phyloP scores from a whole-genome alignment of 345 rosid genomes.

The Gossypium raimondii region DNA sequence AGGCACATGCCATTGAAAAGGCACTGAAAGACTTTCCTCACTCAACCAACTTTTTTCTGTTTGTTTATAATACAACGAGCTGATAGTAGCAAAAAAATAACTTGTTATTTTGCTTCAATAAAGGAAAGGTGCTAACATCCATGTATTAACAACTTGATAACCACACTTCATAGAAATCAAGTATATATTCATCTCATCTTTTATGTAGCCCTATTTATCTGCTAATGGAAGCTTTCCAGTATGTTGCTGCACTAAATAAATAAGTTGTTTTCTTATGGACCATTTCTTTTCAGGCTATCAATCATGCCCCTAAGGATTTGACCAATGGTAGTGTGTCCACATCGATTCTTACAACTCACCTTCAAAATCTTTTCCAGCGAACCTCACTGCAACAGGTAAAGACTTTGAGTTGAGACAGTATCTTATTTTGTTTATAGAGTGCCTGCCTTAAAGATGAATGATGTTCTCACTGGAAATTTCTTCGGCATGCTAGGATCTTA shows the following conservation, averaged over 20 bases:
- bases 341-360: slow-evolving; percentile 61
- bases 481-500: slow-evolving; percentile 60
- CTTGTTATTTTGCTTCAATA: too few relatives aligned
- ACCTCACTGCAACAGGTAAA: slow-evolving; percentile 82
- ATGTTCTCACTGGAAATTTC: slow-evolving; percentile 20
- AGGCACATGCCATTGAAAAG: background rate
- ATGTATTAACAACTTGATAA: background rate
- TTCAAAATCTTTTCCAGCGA: slow-evolving; percentile 88
- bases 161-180: background rate
- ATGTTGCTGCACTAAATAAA: background rate
- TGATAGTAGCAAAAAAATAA: background rate
- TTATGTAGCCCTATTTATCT: background rate
- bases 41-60: background rate
- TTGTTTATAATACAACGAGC: background rate
- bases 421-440: background rate
- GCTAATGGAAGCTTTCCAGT: background rate
- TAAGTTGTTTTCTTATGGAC: slow-evolving; percentile 6
- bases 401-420: background rate
- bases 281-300: slow-evolving; percentile 43
- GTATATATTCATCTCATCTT: background rate
- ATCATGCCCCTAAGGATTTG: slow-evolving; percentile 52
- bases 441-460: background rate
- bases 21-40: background rate
- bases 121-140: too few relatives aligned
- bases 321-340: slow-evolving; percentile 35